Conservation (phyloP, 129 eudicot genomes). For the Cynara cardunculus region DNA sequence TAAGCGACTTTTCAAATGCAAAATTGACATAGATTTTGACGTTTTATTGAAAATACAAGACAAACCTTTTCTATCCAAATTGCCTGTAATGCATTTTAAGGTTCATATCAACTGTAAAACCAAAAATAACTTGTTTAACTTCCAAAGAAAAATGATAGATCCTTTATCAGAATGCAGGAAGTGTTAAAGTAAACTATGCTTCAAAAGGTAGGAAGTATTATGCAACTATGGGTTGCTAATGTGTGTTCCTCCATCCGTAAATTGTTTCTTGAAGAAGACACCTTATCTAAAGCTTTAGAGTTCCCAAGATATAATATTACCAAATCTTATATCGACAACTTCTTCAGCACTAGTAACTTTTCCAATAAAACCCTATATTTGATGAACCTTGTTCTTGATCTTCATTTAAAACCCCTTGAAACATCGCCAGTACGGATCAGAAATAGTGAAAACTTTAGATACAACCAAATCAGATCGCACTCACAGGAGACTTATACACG, state of each 20-base stretch:
- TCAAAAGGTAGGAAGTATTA: not conserved
- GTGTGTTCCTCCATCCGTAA: not conserved
- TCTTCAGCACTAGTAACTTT: not conserved
- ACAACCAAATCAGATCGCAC: conserved; percentile 22
- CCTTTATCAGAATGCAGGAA: not conserved
- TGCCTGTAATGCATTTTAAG: not conserved
- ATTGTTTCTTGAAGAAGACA: not conserved
- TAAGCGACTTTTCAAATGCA: not conserved
- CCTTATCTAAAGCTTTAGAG: not conserved
- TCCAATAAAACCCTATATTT: not conserved
- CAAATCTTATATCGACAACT: not conserved
- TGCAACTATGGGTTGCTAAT: not conserved
- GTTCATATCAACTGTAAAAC: not conserved
- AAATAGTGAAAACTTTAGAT: not conserved
- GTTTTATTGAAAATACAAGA: not conserved
- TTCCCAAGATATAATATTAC: not conserved
- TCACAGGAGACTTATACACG: not conserved
- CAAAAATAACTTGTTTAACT: not conserved
- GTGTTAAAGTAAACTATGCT: not conserved
- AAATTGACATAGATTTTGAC: not conserved
- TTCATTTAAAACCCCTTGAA: not conserved
- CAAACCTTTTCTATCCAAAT: not conserved
- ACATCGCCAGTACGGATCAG: not conserved
- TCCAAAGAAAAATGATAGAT: not conserved
- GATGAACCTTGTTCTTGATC: not conserved